Percentiles rank a stretch among this genome's conserved stretches.
Evolutionary conservation across 345 rosid species (phyloP).

Genomic region (Eucalyptus virginea): DNA sequence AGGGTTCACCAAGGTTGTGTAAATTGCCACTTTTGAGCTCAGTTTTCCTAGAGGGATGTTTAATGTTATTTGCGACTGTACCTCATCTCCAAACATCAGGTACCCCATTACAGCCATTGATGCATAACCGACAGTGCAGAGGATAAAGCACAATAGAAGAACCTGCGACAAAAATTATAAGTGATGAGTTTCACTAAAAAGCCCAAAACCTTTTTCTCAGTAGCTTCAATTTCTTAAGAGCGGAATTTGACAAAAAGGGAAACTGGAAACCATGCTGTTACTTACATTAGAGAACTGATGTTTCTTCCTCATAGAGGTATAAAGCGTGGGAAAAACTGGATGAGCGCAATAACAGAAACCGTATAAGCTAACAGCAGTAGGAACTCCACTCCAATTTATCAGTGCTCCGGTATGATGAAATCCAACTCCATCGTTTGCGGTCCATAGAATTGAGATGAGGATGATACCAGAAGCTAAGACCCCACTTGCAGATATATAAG

Average conservation of each 20-base stretch:
- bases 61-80: constrained; percentile 11
- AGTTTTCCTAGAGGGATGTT: constrained; percentile 4
- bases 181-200: background rate
- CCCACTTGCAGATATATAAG: constrained; percentile 85
- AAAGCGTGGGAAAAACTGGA: constrained; percentile 81
- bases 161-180: constrained; percentile 1
- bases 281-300: constrained; percentile 78
- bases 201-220: background rate
- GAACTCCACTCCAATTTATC: constrained; percentile 41
- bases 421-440: constrained; percentile 66
- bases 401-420: constrained; percentile 27
- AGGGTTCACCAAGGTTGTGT: constrained; percentile 11
- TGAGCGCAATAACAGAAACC: constrained; percentile 93
- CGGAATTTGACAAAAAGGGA: background rate
- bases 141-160: constrained; percentile 3
- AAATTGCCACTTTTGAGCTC: constrained; percentile 10
- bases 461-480: constrained; percentile 71
- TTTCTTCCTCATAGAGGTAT: constrained; percentile 70
- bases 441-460: constrained; percentile 57
- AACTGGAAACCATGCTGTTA: background rate
- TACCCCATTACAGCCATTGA: constrained; percentile 16
- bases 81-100: constrained; percentile 10
- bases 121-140: constrained; percentile 1
- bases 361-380: constrained; percentile 74
- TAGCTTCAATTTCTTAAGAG: background rate